A percentile compares a stretch with the other conserved stretches of the same genome.
These are phyloP conservation scores for Uronychia setigera DNA, from an alignment of 73 alveolate species.

Conservation along the genomic window DNA sequence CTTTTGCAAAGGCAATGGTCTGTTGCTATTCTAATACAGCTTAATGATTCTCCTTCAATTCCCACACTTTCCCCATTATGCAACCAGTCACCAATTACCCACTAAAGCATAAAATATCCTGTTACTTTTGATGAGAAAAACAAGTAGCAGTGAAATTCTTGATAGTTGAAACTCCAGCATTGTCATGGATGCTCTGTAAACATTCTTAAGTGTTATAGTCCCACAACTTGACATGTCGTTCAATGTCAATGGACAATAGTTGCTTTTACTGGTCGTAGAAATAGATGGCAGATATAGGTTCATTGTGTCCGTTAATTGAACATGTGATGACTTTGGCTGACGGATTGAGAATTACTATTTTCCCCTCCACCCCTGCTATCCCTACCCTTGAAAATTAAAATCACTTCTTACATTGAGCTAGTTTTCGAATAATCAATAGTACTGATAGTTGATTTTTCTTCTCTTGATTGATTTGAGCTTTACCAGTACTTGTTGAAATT, in stretches of 20 bases:
- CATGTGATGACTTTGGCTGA: constrained; percentile 42
- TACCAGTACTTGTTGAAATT: constrained; percentile 45
- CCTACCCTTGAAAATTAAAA: constrained; percentile 34
- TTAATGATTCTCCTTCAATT: constrained; percentile 23
- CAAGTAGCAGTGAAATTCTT: neutral
- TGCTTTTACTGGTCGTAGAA: constrained; percentile 40
- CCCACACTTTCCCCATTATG: constrained; percentile 43
- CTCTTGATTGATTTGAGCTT: neutral
- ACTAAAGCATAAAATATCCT: neutral
- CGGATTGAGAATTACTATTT: constrained; percentile 44
- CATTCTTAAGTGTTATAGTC: constrained; percentile 47
- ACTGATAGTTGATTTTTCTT: constrained; percentile 36
- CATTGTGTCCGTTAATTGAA: constrained; percentile 29
- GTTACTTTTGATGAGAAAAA: neutral
- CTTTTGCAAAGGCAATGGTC: constrained; percentile 15
- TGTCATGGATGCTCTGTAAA: constrained; percentile 33
- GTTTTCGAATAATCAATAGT: constrained; percentile 36
- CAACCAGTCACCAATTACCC: constrained; percentile 57
- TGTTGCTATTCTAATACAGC: constrained; percentile 41
- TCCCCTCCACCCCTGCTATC: constrained; percentile 55
- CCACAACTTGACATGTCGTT: constrained; percentile 44
- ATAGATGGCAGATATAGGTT: constrained; percentile 25
- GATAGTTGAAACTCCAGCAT: neutral
- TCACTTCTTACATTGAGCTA: constrained; percentile 12
- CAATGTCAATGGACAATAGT: constrained; percentile 35